Percentiles rank a stretch among this genome's conserved stretches.
Conservation (phyloP, 2,329 filamentous ascomycete genomes). For the Lecanicillium sp. region DNA sequence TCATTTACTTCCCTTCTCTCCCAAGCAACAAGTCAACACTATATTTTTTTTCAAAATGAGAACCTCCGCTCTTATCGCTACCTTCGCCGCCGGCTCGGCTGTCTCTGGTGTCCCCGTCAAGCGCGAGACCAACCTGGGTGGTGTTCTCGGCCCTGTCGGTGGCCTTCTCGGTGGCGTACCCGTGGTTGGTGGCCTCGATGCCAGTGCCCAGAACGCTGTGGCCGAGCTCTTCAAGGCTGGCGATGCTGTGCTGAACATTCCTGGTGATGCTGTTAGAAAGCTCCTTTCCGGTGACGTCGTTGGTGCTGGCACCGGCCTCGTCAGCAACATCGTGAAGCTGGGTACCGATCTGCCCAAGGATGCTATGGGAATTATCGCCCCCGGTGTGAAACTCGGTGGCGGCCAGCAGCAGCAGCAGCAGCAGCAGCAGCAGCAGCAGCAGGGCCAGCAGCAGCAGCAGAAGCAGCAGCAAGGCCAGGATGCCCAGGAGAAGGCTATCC, state of each 20-base stretch:
- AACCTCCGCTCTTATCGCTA: background rate
- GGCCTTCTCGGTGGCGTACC: slow-evolving; percentile 15
- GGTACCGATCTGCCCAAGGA: slow-evolving; percentile 10
- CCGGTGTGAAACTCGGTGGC: background rate
- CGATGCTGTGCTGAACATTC: slow-evolving; percentile 17
- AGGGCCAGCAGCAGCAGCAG: background rate
- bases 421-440: background rate
- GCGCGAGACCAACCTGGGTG: slow-evolving; percentile 13
- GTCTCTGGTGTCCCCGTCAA: slow-evolving; percentile 6
- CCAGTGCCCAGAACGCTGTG: slow-evolving; percentile 9
- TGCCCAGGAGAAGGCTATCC: no score
- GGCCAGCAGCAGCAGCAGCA: background rate
- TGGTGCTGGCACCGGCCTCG: slow-evolving; percentile 3
- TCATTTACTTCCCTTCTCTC: background rate
- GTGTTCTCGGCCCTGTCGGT: slow-evolving; percentile 10
- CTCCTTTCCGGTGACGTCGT: slow-evolving; percentile 1
- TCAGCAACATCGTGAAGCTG: background rate
- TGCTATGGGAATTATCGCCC: slow-evolving; percentile 1
- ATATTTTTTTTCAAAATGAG: slow-evolving; percentile 6
- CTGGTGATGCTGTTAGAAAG: slow-evolving; percentile 12
- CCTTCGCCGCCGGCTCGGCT: slow-evolving; percentile 6
- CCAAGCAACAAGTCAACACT: background rate
- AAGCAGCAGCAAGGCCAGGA: no score
- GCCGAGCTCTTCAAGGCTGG: slow-evolving; percentile 16
- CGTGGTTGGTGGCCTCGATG: background rate